These are phyloP conservation scores for Brassica juncea DNA, from an alignment of 345 rosid genomes.

Conservation along the genomic window DNA sequence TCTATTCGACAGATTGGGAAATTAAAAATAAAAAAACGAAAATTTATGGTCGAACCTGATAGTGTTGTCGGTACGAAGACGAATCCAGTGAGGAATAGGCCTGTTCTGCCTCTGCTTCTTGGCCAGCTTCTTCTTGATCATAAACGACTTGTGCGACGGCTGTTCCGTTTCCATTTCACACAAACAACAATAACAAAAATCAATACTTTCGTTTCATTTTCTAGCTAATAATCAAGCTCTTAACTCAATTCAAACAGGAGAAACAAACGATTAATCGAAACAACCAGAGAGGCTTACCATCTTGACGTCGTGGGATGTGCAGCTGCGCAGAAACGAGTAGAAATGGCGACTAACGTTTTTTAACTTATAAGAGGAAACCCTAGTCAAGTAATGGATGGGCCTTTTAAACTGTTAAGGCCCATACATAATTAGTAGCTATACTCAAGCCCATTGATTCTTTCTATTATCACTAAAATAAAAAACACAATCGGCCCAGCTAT, in stretches of 20 bases:
- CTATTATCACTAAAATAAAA: neutral
- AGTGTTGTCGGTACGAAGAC: conserved; percentile 68
- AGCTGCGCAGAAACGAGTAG: conserved; percentile 18
- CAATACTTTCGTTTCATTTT: neutral
- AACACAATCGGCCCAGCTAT: neutral
- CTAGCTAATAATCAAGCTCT: neutral
- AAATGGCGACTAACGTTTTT: conserved; percentile 13
- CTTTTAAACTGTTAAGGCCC: neutral
- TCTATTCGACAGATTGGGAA: neutral
- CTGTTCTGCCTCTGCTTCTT: conserved; percentile 80
- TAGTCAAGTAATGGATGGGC: conserved; percentile 1
- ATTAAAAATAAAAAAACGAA: neutral
- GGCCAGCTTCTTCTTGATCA: conserved; percentile 67
- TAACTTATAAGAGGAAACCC: conserved; percentile 20
- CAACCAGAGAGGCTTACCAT: conserved; percentile 27
- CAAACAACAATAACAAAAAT: neutral
- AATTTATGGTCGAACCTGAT: conserved; percentile 44
- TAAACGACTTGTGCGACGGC: conserved; percentile 97
- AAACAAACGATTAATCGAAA: neutral
- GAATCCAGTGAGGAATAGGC: conserved; percentile 81
- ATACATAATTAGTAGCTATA: neutral
- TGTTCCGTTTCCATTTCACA: conserved; percentile 28
- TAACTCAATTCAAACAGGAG: neutral
- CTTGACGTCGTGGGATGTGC: conserved; percentile 36
- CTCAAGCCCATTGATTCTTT: neutral